Base-by-base conservation (phyloP, 306 rosid species). In the Castanea sativa region DNA sequence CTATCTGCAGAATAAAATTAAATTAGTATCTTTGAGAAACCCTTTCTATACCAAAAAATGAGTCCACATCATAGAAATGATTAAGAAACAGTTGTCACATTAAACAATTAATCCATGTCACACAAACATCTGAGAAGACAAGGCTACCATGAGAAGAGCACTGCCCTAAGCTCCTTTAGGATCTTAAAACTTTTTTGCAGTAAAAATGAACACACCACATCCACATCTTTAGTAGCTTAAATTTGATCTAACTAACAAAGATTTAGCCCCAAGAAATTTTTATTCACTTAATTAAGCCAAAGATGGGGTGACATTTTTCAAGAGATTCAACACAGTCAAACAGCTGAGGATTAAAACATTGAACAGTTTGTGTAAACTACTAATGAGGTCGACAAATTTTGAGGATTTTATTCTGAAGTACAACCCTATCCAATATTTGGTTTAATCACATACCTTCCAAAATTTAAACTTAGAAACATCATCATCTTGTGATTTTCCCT, bases 1-100 rank as follows among this genome's bases (percentile, higher is more conserved):
- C 55, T 75, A 0, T 84, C 98, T 95, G 91, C 86, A 79, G 69
- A 58, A 79, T 9, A 68, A 80, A 30, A 76, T 73, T 73, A 56
- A 79, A 73, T 81, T 43, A 55, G 53, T 69, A 85, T 73, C 79
- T 68, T 33, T 85, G 30, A 85, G 76, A 75, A 63, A 49, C 49
- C 63, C 41, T 6, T 27, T 61, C 74, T 29, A 30, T 49, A 71
- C 71, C 55, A 61, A 14, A 76, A 77, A 76, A 33, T 65, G 14
- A 49, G 30, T 58, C 68, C 80, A 64, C 5, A 6, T 64, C 33
- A 64, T 64, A 64, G 52, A 68, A 67, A n/a, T 4, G 45, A 19
- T 68, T 33, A 68, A 33, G 23, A 8, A 18, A 67, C 10, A 20
- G 25, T 67, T 67, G 51, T 23, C 71, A 33, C n/a, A 67, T 67